Evolutionary conservation across 2,329 filamentous ascomycete genomes (phyloP).

Genomic region (Botrytis hyacinthi): DNA sequence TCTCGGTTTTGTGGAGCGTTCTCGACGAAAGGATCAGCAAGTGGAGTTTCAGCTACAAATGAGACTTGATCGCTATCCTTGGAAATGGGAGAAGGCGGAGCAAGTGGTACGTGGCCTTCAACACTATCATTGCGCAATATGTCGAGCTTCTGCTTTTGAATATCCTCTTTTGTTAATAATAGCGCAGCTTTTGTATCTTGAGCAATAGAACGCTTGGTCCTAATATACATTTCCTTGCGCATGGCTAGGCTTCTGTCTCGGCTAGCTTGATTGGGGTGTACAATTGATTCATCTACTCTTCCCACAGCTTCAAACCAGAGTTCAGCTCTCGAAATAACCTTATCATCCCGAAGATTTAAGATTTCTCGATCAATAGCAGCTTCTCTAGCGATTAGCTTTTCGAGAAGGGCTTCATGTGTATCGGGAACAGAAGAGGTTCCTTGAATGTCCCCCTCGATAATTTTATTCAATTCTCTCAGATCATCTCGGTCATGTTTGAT

Average conservation of each 20-base stretch:
- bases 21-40: not conserved
- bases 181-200: not conserved
- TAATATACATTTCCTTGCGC: not conserved
- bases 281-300: slow-evolving; percentile 1
- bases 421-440: not conserved
- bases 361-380: not conserved
- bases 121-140: not conserved
- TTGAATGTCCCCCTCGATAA: not conserved
- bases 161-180: not conserved
- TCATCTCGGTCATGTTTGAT: not conserved
- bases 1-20: not conserved
- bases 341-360: not conserved
- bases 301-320: not conserved
- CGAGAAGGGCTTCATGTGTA: not conserved
- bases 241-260: not conserved
- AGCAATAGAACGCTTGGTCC: not conserved
- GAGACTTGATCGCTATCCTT: not conserved
- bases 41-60: not conserved
- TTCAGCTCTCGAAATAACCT: not conserved
- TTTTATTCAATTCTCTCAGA: not conserved
- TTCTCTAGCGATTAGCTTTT: not conserved
- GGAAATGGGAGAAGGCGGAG: not conserved
- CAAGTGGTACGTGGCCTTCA: not conserved
- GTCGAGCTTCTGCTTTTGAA: not conserved
- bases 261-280: not conserved